phyloP scores from a whole-genome alignment of 805 yeast genomes.

The Teunomyces atbi region DNA sequence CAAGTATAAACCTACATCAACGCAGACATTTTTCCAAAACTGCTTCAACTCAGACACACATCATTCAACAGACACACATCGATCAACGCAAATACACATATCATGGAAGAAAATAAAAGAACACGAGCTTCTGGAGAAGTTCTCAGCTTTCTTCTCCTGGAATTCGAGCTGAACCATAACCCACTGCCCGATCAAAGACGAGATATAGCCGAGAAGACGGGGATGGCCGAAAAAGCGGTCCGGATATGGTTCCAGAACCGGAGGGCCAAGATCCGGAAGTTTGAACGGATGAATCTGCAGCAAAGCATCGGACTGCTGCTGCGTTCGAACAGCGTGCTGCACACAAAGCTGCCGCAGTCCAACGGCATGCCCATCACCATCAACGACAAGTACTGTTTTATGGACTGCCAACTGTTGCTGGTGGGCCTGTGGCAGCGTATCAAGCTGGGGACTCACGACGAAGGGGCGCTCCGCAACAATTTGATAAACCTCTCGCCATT shows the following conservation, averaged over 20 bases:
- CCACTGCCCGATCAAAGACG: conserved; percentile 74
- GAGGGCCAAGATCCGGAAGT: conserved; percentile 72
- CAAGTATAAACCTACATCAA: background rate
- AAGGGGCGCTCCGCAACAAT: conserved; percentile 42
- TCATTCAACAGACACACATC: no score
- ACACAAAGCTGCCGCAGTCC: conserved; percentile 1
- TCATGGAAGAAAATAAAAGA: conserved; percentile 37
- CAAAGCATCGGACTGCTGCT: background rate
- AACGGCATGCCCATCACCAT: conserved; percentile 15
- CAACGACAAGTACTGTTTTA: conserved; percentile 65
- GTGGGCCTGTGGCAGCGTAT: conserved; percentile 83
- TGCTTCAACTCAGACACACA: background rate
- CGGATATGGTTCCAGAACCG: conserved; percentile 92
- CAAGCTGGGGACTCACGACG: conserved; percentile 56
- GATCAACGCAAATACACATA: background rate
- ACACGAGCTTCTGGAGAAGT: conserved; percentile 82
- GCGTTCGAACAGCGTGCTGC: conserved; percentile 11
- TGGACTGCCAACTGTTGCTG: conserved; percentile 65
- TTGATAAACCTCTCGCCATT: conserved; percentile 66
- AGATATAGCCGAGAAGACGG: conserved; percentile 66
- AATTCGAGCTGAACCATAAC: conserved; percentile 69
- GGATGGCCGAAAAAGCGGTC: conserved; percentile 84
- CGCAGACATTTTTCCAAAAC: background rate
- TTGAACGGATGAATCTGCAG: conserved; percentile 45
- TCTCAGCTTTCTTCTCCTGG: conserved; percentile 61